These are phyloP conservation scores for Massarina eburnea DNA, from an alignment of 2,329 filamentous ascomycete genomes.

Conservation along the genomic window DNA sequence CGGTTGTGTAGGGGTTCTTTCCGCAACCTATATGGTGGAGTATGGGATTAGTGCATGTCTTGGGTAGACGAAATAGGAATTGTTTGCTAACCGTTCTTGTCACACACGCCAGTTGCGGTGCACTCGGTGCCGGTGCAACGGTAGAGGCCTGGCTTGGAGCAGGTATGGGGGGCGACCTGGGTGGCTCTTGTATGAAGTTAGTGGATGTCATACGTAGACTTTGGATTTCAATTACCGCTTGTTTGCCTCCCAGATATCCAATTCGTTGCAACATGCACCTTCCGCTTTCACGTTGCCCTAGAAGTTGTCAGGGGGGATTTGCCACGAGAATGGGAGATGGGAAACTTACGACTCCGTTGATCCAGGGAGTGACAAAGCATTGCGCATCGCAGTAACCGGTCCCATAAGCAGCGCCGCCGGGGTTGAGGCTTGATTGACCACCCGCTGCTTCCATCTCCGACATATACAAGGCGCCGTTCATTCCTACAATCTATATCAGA, in stretches of 20 bases:
- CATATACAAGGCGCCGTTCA: conserved; percentile 46
- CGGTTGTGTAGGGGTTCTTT: conserved; percentile 36
- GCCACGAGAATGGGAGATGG: neutral
- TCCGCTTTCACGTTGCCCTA: conserved; percentile 47
- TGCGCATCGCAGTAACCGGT: conserved; percentile 57
- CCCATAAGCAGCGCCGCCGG: conserved; percentile 61
- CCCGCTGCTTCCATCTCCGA: conserved; percentile 43
- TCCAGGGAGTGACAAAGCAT: conserved; percentile 49
- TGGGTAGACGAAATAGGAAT: too few relatives aligned
- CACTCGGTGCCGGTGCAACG: conserved; percentile 47
- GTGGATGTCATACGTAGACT: too few relatives aligned
- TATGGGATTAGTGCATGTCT: too few relatives aligned
- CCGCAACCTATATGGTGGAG: too few relatives aligned
- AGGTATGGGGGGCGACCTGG: conserved; percentile 54
- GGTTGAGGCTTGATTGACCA: conserved; percentile 37
- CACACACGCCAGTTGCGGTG: conserved; percentile 32
- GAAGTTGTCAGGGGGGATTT: conserved; percentile 41
- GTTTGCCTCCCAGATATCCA: conserved; percentile 61
- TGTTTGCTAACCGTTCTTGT: conserved; percentile 42
- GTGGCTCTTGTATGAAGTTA: too few relatives aligned
- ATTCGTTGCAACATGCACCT: conserved; percentile 57
- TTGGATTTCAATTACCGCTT: too few relatives aligned
- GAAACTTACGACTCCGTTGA: conserved; percentile 39
- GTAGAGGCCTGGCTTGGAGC: conserved; percentile 49
- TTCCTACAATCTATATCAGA: too few relatives aligned